Evolutionary conservation across 2,329 filamentous ascomycete genomes (phyloP), one percentile per base, ranked within the genome.

Genomic region (Gaeumannomyces tritici): DNA sequence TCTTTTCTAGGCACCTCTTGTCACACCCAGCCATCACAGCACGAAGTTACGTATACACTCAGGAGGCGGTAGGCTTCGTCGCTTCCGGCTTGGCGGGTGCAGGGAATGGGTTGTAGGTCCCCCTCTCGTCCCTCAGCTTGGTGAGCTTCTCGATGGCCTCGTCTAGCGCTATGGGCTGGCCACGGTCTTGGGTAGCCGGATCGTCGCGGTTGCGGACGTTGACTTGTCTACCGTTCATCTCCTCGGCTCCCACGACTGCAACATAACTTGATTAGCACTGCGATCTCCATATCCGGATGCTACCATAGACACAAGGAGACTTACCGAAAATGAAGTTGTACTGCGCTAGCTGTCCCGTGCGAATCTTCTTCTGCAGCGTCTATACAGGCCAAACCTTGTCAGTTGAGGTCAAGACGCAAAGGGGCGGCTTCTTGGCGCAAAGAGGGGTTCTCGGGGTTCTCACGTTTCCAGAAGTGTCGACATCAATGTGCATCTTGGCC

Each of bases 301-400:
- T 21, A 47, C 15, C 6, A 24, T 15, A 7, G 8, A 24, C 15
- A 24, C 9, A 2, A 18, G 11, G 6, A 18, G 12, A 69, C 80
- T 74, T 75, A 86, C 84, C 83, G 70, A 93, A 89, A 69, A 92
- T 89, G 75, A 89, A 92, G 79, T 93, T 93, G 79, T 93, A 93
- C 75, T 92, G 88, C 61, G 87, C 81, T 69, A 93, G 75, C 76
- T 95, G 90, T 18, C 87, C 90, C 62, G 84, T 92, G 68, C 90
- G 87, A 68, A 95, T 91, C 85, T 95, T 95, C 84, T 95, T 93
- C 74, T 91, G 88, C 77, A 95, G 85, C 8, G 90, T 95, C 60
- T 61, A 35, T 57, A 21, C 21, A 13, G 27, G 24, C 18, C 29
- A 9, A 24, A 31, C 12, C 59, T 2, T 27, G 55, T 54, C 18